Evolutionary conservation across 2,329 filamentous ascomycete species (phyloP).

Genomic region (Talaromyces pinophilus): DNA sequence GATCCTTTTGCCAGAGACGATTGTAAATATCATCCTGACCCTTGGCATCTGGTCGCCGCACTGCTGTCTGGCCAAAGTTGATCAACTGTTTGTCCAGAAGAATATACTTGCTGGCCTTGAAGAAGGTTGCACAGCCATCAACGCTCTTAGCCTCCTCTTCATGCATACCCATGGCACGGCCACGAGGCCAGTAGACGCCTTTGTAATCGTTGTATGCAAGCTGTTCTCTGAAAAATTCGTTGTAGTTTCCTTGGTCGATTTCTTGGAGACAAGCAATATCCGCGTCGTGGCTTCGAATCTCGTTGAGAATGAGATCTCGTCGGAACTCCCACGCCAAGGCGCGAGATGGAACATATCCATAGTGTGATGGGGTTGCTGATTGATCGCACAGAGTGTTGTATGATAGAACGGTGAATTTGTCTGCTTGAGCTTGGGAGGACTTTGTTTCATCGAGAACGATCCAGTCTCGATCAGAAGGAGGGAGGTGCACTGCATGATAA

Average conservation of each 20-base stretch:
- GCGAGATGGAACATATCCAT: constrained; percentile 83
- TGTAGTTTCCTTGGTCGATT: constrained; percentile 87
- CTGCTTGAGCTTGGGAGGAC: constrained; percentile 52
- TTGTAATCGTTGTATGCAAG: constrained; percentile 88
- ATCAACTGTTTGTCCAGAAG: constrained; percentile 91
- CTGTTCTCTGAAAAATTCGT: constrained; percentile 85
- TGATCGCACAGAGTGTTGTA: constrained; percentile 97
- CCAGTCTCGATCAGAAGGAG: constrained; percentile 74
- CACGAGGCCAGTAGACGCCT: constrained; percentile 89
- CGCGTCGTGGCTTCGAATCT: constrained; percentile 75
- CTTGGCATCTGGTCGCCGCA: constrained; percentile 95
- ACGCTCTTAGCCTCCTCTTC: constrained; percentile 87
- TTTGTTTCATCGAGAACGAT: constrained; percentile 67
- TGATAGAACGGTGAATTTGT: constrained; percentile 81
- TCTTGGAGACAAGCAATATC: constrained; percentile 95
- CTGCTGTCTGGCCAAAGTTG: constrained; percentile 87
- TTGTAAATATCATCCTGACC: constrained; percentile 98
- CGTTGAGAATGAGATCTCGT: constrained; percentile 76
- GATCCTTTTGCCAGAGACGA: constrained; percentile 96
- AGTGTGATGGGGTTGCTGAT: constrained; percentile 79
- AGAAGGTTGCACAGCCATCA: constrained; percentile 96
- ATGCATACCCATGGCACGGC: constrained; percentile 85
- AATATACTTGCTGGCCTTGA: constrained; percentile 92
- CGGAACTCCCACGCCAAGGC: constrained; percentile 87
- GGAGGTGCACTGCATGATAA: constrained; percentile 64